Evolutionary conservation across 129 eudicot species (phyloP), one percentile per base, ranked within the genome.

Genomic region (Scalesia atractyloides): DNA sequence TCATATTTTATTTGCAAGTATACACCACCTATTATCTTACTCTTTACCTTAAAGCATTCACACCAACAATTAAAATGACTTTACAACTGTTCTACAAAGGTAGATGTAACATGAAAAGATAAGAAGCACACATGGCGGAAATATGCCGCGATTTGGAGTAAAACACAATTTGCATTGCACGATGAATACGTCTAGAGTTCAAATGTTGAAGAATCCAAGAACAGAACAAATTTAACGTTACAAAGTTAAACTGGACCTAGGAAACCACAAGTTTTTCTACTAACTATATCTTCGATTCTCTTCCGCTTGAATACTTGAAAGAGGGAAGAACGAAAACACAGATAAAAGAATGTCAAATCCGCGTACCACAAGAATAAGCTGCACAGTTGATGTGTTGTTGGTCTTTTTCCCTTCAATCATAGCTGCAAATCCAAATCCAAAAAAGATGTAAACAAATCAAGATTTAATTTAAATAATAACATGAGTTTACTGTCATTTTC

Each of bases 301-400:
- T 65, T 66, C 74, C 74, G 46, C 72, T 77, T 66, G 50, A 50
- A 64, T 64, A 78, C 49, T 52, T 7, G 70, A 64, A 71, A 75
- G 78, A 66, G 51, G 36, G 68, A 63, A 50, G 76, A 73, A 51
- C 56, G 49, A 61, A 47, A n/a, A 47, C 37, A 71, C 69, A 26
- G 49, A 82, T 74, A 48, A 69, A 70, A 73, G 75, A 68, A 81
- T 66, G 54, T 74, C 83, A 71, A 73, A 74, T 72, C 72, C 63
- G 70, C 80, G 49, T 53, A 68, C 81, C 80, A 66, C 75, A 69
- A 74, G 63, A 69, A 74, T 53, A 26, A 60, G 66, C 81, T 74
- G 58, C 51, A 57, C 64, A 51, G 1, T 62, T 19, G 18, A 60
- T 56, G 44, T 67, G 24, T 36, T 24, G 24, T 36, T 24, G 24